Evolutionary conservation across 2,329 filamentous ascomycete species (phyloP).

Genomic region (Metarhizium anisopliae): DNA sequence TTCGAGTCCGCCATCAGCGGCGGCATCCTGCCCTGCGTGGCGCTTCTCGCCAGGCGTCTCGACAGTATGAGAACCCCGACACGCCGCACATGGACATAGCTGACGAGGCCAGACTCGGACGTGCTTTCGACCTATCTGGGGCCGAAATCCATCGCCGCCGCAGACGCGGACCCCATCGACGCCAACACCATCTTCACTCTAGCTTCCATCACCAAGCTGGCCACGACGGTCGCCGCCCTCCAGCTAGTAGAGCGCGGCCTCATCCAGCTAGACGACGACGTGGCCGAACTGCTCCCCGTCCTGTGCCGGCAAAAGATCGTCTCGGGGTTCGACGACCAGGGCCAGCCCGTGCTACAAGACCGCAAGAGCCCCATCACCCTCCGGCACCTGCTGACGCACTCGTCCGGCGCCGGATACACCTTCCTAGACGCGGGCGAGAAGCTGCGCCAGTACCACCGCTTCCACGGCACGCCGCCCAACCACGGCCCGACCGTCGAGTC

Average conservation of each 20-base stretch:
- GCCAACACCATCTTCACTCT: too few relatives aligned
- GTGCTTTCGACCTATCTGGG: too few relatives aligned
- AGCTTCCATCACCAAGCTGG: slow-evolving; percentile 3
- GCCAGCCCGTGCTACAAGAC: neutral
- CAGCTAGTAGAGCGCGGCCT: neutral
- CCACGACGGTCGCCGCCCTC: slow-evolving; percentile 1
- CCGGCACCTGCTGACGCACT: too few relatives aligned
- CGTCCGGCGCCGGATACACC: too few relatives aligned
- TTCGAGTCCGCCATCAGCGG: neutral
- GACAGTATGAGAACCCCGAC: neutral
- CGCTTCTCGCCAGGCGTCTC: slow-evolving; percentile 23
- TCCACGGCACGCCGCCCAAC: neutral
- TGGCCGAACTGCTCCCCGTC: neutral
- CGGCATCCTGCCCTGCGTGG: slow-evolving; percentile 38
- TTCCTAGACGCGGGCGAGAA: neutral
- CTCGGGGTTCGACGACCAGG: neutral
- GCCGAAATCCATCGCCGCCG: too few relatives aligned
- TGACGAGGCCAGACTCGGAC: too few relatives aligned
- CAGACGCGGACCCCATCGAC: too few relatives aligned
- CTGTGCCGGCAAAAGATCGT: neutral
- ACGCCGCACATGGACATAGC: too few relatives aligned
- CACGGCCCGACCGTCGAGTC: too few relatives aligned
- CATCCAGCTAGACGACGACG: neutral
- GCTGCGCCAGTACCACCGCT: neutral
- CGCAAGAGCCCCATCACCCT: neutral